These are phyloP conservation scores for Stephania japonica DNA, from an alignment of 164 flowering plant genomes.

Conservation along the genomic window DNA sequence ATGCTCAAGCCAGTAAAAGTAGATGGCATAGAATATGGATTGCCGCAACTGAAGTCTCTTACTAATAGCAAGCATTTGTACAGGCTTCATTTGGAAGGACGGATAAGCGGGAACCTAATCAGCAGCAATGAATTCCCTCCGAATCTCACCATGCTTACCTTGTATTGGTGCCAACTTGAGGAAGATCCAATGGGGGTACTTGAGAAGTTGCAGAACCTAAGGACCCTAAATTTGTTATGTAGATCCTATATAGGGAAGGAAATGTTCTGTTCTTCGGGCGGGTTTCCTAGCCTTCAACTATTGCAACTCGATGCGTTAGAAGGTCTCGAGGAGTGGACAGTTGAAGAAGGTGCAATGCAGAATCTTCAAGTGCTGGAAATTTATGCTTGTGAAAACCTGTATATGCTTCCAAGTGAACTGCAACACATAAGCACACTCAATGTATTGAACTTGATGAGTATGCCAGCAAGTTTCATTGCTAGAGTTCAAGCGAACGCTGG, in stretches of 20 bases:
- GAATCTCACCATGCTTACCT: conserved; percentile 7
- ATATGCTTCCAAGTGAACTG: conserved; percentile 9
- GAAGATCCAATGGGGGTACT: conserved; percentile 3
- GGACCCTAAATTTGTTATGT: neutral
- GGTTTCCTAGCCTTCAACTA: conserved; percentile 9
- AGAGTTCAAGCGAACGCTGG: neutral
- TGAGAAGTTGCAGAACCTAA: neutral
- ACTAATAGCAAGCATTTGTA: neutral
- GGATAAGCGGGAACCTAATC: neutral
- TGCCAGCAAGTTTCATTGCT: conserved; percentile 1
- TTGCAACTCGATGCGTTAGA: neutral
- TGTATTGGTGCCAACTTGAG: neutral
- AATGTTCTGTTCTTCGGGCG: conserved; percentile 6
- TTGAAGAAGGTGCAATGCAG: conserved; percentile 5
- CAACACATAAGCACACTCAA: neutral
- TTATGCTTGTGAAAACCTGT: neutral
- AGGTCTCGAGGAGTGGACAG: neutral
- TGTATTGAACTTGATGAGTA: neutral
- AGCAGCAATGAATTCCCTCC: conserved; percentile 1
- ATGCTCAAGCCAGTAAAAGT: conserved; percentile 8
- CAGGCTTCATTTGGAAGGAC: neutral
- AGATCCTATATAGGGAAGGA: neutral
- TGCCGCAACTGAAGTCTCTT: neutral
- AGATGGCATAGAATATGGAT: too few relatives aligned
- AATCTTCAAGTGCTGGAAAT: neutral